These are phyloP conservation scores for Debaryomyces sp. DNA, from an alignment of 1,139 yeast species.

Conservation along the genomic window DNA sequence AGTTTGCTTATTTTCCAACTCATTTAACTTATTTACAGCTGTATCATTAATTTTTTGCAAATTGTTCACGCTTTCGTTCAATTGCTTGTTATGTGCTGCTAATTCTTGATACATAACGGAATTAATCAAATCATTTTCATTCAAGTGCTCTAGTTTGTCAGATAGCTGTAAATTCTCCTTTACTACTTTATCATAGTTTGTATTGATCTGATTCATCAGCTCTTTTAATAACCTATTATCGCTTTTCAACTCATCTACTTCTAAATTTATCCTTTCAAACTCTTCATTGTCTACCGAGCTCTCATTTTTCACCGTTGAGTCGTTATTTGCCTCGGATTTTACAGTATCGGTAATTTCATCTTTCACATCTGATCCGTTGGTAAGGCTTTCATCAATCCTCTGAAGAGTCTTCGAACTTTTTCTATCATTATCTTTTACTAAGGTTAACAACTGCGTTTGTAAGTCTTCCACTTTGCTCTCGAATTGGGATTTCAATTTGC, in stretches of 20 bases:
- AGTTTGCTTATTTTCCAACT: conserved; percentile 38
- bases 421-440: conserved; percentile 45
- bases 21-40: conserved; percentile 30
- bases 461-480: conserved; percentile 29
- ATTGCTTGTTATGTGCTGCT: conserved; percentile 32
- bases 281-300: conserved; percentile 19
- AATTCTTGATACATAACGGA: conserved; percentile 33
- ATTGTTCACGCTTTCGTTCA: conserved; percentile 42
- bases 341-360: conserved; percentile 11
- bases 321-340: conserved; percentile 8
- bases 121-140: conserved; percentile 39
- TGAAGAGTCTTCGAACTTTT: conserved; percentile 47
- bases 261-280: conserved; percentile 21
- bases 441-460: conserved; percentile 25
- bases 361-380: conserved; percentile 13
- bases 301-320: conserved; percentile 8
- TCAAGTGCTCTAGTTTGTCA: conserved; percentile 36
- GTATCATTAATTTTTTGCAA: conserved; percentile 38
- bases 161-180: conserved; percentile 26
- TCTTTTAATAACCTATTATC: conserved; percentile 31
- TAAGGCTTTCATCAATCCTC: conserved; percentile 37
- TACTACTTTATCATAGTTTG: conserved; percentile 21
- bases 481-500: conserved; percentile 24
- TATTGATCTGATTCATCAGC: conserved; percentile 33
- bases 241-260: conserved; percentile 35